Conservation (phyloP, 2,329 filamentous ascomycete genomes). For the Penicillium digitatum region DNA sequence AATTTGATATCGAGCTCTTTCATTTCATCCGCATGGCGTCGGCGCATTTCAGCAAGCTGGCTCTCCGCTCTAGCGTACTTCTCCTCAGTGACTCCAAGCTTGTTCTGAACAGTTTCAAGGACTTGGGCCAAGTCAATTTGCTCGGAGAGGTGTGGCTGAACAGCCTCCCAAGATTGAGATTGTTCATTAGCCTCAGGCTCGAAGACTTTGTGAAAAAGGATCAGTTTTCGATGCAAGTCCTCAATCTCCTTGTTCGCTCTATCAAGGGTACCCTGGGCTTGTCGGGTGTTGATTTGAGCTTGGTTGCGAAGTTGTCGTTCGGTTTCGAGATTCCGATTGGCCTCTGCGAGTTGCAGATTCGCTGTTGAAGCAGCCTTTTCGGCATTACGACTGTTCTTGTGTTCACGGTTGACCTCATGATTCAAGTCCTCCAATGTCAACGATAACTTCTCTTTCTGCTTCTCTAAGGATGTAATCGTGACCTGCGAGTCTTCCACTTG, state of each 20-base stretch:
- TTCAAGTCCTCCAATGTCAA: conserved; percentile 86
- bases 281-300: conserved; percentile 78
- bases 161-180: conserved; percentile 64
- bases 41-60: conserved; percentile 73
- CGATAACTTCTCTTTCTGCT: conserved; percentile 88
- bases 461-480: conserved; percentile 77
- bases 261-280: conserved; percentile 74
- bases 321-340: conserved; percentile 83
- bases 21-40: conserved; percentile 67
- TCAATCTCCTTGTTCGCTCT: conserved; percentile 74
- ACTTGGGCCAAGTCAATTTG: conserved; percentile 76
- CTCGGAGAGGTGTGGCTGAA: conserved; percentile 63
- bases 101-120: conserved; percentile 83
- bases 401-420: conserved; percentile 84
- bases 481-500: conserved; percentile 84
- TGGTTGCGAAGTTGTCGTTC: conserved; percentile 81
- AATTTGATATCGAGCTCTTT: conserved; percentile 60
- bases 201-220: conserved; percentile 79
- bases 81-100: conserved; percentile 76
- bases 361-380: conserved; percentile 81
- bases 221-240: conserved; percentile 73
- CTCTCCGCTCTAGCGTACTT: conserved; percentile 76
- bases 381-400: conserved; percentile 82
- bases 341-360: conserved; percentile 79
- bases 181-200: conserved; percentile 67